Evolutionary conservation across 2,329 filamentous ascomycete species (phyloP).

Genomic region (Fusarium pseudoanthophilum): DNA sequence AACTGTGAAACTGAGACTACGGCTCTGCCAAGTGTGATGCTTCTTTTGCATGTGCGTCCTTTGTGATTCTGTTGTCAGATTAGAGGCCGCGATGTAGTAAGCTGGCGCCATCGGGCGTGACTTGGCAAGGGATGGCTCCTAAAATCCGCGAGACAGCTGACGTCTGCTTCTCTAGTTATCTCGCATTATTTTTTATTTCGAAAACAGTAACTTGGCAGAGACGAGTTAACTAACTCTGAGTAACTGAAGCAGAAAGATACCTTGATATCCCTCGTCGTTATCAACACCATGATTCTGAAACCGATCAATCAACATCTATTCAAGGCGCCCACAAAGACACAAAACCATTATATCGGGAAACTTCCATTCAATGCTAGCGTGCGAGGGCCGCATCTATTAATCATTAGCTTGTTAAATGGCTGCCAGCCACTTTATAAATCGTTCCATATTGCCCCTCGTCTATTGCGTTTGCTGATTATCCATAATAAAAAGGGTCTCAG

Average conservation of each 20-base stretch:
- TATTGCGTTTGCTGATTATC: conserved; percentile 8
- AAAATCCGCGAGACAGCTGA: conserved; percentile 5
- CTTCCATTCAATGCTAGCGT: conserved; percentile 25
- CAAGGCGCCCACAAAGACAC: background rate
- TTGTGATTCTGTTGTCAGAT: background rate
- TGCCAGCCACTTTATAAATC: conserved; percentile 24
- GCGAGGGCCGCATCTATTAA: conserved; percentile 39
- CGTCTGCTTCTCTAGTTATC: background rate
- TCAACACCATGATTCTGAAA: background rate
- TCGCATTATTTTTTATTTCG: background rate
- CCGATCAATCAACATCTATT: background rate
- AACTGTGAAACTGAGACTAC: background rate
- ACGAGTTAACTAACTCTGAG: background rate
- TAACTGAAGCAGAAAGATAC: background rate
- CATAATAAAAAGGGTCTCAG: conserved; percentile 5
- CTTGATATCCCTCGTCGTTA: background rate
- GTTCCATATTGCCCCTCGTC: conserved; percentile 4
- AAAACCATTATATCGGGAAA: background rate
- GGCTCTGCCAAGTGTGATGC: background rate
- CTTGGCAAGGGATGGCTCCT: conserved; percentile 17
- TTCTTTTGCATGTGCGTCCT: background rate
- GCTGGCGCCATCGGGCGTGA: background rate
- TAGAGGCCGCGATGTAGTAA: background rate
- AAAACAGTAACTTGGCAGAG: background rate
- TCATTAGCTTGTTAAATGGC: conserved; percentile 38